Conservation (phyloP, 805 yeast species). For the Kluyveromyces dobzhanskii region DNA sequence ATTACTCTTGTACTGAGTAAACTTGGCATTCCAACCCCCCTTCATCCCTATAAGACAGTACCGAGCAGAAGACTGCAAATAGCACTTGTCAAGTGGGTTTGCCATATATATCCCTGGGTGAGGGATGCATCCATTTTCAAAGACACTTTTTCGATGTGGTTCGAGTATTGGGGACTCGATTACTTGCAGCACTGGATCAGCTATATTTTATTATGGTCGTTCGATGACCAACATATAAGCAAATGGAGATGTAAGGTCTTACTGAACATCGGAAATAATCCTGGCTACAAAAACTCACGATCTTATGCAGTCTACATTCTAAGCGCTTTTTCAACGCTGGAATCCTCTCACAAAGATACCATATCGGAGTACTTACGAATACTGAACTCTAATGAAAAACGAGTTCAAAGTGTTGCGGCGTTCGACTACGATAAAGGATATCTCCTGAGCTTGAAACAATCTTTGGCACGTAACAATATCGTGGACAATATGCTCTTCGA, state of each 20-base stretch:
- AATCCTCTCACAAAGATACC: conserved; percentile 4
- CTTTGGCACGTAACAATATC: conserved; percentile 5
- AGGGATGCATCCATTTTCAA: conserved; percentile 13
- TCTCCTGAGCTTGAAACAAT: conserved; percentile 5
- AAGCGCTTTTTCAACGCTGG: conserved; percentile 8
- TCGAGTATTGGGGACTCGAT: conserved; percentile 31
- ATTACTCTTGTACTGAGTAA: conserved; percentile 23
- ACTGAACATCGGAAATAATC: conserved; percentile 14
- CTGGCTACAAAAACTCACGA: conserved; percentile 17
- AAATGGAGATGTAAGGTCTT: conserved; percentile 24
- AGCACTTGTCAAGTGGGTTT: conserved; percentile 29
- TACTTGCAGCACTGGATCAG: conserved; percentile 29
- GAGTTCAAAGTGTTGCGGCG: conserved; percentile 12
- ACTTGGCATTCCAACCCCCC: conserved; percentile 24
- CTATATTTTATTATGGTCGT: conserved; percentile 27
- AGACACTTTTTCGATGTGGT: conserved; percentile 21
- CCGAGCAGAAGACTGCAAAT: conserved; percentile 20
- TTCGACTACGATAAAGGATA: conserved; percentile 11
- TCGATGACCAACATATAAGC: conserved; percentile 24
- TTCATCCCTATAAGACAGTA: conserved; percentile 14
- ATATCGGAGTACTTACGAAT: conserved; percentile 9
- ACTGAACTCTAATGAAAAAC: conserved; percentile 13
- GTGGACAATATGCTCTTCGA: neutral
- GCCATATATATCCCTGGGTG: conserved; percentile 22
- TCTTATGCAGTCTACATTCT: conserved; percentile 17